Conservation (phyloP, 2,329 filamentous ascomycete species). For the Drechmeria coniospora region DNA sequence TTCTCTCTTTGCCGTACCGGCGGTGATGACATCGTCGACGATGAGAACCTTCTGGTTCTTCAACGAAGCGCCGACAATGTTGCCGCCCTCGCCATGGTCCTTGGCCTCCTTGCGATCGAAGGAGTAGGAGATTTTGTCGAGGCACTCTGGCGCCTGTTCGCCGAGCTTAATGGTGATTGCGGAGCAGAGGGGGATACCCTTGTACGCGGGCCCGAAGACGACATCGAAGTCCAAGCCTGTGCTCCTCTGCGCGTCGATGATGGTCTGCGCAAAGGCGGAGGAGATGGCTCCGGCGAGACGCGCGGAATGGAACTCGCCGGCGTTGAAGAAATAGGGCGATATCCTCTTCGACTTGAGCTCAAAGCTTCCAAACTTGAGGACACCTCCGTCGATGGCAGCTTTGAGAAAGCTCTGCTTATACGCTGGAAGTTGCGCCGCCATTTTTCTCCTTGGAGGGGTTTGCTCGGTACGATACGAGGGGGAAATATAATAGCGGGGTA, state of each 20-base stretch:
- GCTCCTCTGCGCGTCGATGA: slow-evolving; percentile 31
- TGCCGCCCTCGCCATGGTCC: slow-evolving; percentile 87
- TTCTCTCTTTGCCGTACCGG: slow-evolving; percentile 85
- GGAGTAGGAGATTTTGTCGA: slow-evolving; percentile 60
- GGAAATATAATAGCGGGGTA: too few species aligned
- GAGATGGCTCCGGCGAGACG: slow-evolving; percentile 64
- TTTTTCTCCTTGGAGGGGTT: slow-evolving; percentile 1
- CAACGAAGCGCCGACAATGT: slow-evolving; percentile 74
- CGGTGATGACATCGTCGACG: slow-evolving; percentile 93
- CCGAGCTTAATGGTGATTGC: slow-evolving; percentile 63
- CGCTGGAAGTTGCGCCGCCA: slow-evolving; percentile 27
- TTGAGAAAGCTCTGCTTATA: slow-evolving; percentile 63
- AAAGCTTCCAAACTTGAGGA: slow-evolving; percentile 71
- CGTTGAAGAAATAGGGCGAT: slow-evolving; percentile 98
- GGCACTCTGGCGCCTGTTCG: slow-evolving; percentile 49
- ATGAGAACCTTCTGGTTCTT: slow-evolving; percentile 78
- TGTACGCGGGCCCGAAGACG: slow-evolving; percentile 89
- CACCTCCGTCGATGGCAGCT: slow-evolving; percentile 50
- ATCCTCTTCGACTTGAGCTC: slow-evolving; percentile 82
- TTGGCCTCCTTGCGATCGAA: slow-evolving; percentile 97
- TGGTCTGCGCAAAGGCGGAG: slow-evolving; percentile 61
- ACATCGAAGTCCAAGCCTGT: slow-evolving; percentile 54
- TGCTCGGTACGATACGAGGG: too few species aligned
- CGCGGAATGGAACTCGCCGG: slow-evolving; percentile 74
- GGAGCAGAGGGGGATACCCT: slow-evolving; percentile 83